These are phyloP conservation scores for Miscanthus lutarioriparius DNA, from an alignment of 176 grass and related monocot genomes.

Conservation along the genomic window DNA sequence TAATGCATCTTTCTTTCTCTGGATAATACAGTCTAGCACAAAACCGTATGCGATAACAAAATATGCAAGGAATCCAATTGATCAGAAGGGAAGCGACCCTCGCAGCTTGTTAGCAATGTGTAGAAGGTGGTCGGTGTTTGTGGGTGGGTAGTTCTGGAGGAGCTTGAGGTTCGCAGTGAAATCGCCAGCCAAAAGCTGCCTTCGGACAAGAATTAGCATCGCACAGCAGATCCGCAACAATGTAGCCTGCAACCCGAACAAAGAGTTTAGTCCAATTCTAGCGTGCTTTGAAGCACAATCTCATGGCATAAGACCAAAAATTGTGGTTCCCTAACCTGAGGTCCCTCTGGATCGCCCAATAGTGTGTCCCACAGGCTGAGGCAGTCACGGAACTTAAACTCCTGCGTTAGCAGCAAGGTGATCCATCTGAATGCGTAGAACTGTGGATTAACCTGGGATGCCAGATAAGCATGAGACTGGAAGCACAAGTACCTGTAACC, in stretches of 20 bases:
- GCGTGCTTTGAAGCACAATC: background rate
- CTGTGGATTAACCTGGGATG: constrained; percentile 85
- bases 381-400: constrained; percentile 85
- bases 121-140: constrained; percentile 78
- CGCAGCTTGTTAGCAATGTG: constrained; percentile 95
- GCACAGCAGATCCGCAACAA: constrained; percentile 86
- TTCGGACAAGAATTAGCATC: constrained; percentile 95
- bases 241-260: constrained; percentile 56
- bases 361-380: constrained; percentile 83
- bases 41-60: constrained; percentile 18
- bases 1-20: background rate
- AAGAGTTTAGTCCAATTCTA: background rate
- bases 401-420: constrained; percentile 86
- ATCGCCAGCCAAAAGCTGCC: constrained; percentile 87
- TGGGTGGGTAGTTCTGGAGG: constrained; percentile 83
- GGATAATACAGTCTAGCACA: constrained; percentile 17
- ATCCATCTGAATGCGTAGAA: constrained; percentile 99
- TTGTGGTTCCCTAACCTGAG: constrained; percentile 48
- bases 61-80: background rate
- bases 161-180: constrained; percentile 99
- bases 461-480: background rate
- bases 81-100: constrained; percentile 50
- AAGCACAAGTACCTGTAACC: constrained; percentile 2
- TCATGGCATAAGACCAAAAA: background rate
- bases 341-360: constrained; percentile 79